Percentiles rank a stretch among this genome's conserved stretches.
Conservation (phyloP, 2,329 filamentous ascomycete genomes). For the Exophiala sp. region DNA sequence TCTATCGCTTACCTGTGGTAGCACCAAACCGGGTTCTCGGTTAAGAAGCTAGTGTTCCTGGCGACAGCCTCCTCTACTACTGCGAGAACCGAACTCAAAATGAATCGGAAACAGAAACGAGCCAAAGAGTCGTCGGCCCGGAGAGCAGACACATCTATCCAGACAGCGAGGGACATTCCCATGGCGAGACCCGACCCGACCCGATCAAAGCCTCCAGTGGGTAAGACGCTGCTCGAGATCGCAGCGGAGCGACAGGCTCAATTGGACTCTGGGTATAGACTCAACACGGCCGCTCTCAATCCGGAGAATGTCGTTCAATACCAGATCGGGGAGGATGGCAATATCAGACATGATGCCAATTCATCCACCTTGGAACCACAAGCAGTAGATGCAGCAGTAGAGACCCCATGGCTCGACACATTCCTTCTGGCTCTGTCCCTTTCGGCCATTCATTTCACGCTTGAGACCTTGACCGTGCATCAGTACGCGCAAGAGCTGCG, state of each 20-base stretch:
- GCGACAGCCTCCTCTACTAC: not conserved
- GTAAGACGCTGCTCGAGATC: conserved; percentile 42
- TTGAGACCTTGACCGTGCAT: conserved; percentile 43
- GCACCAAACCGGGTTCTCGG: too few relatives aligned
- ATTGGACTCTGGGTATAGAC: conserved; percentile 19
- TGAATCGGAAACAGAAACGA: conserved; percentile 28
- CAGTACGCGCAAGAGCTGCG: conserved; percentile 39
- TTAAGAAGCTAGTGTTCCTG: not conserved
- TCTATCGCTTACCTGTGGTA: too few relatives aligned
- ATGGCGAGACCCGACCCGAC: conserved; percentile 8
- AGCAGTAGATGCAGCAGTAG: not conserved
- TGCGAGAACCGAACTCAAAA: not conserved
- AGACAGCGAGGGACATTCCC: conserved; percentile 23
- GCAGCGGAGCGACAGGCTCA: conserved; percentile 41
- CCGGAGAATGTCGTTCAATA: conserved; percentile 26
- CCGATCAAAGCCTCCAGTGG: conserved; percentile 19
- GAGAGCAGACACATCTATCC: not conserved
- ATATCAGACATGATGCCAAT: conserved; percentile 10
- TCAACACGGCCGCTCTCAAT: conserved; percentile 18
- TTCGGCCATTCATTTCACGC: conserved; percentile 41
- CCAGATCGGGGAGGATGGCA: conserved; percentile 23
- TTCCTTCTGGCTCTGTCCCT: conserved; percentile 40
- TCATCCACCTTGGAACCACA: not conserved
- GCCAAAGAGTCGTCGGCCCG: conserved; percentile 13
- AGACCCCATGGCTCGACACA: conserved; percentile 36